These are phyloP conservation scores for apple (Malus domestica) DNA, from an alignment of 306 rosid species.

Conservation along the genomic window ASM211411v1 NC_041792.1:20758907-20759406, in stretches of 20 bases:
- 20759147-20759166: background rate
- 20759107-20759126: background rate
- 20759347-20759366: slow-evolving; percentile 76
- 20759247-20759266: background rate
- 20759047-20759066: background rate
- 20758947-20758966: background rate
- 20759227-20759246: slow-evolving; percentile 40
- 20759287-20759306: slow-evolving; percentile 97
- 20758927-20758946: background rate
- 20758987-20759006: background rate
- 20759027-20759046: background rate
- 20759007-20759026: background rate
- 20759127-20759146: background rate
- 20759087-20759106: background rate
- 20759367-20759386: background rate
- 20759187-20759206: slow-evolving; percentile 52
- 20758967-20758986: background rate
- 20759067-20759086: background rate
- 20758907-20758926: background rate
- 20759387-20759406: background rate
- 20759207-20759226: slow-evolving; percentile 5
- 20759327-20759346: slow-evolving; percentile 99
- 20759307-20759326: slow-evolving; percentile 83
- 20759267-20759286: slow-evolving; percentile 54
- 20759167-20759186: slow-evolving; percentile 35